A percentile compares a stretch with the other conserved stretches of the same genome.
Conservation (phyloP, 1,284 basidiomycete genomes). For the Melampsora abietis-canadensis region DNA sequence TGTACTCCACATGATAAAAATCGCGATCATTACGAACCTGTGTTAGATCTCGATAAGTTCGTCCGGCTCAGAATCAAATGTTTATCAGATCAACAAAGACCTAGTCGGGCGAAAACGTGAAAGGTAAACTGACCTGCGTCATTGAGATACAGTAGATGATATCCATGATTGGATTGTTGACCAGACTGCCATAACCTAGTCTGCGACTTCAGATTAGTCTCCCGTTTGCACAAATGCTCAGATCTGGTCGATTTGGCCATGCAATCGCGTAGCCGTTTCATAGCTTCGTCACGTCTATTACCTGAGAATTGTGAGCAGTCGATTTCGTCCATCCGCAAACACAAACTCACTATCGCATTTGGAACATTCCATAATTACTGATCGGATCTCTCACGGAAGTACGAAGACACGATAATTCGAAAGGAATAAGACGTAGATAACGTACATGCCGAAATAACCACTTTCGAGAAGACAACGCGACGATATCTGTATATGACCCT, state of each 20-base stretch:
- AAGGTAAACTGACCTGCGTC: constrained; percentile 21
- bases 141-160: constrained; percentile 37
- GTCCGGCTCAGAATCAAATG: constrained; percentile 12
- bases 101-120: not conserved
- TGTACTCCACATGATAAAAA: constrained; percentile 65
- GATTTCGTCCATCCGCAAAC: constrained; percentile 65
- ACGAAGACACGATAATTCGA: too few species aligned
- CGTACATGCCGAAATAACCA: constrained; percentile 74
- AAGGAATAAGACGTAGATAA: constrained; percentile 21
- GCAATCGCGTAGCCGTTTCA: constrained; percentile 25
- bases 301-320: constrained; percentile 10
- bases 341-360: constrained; percentile 67
- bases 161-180: constrained; percentile 34
- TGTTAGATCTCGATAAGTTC: constrained; percentile 37
- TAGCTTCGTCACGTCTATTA: constrained; percentile 31
- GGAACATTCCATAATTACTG: constrained; percentile 62
- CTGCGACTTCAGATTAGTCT: constrained; percentile 25
- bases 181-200: constrained; percentile 40
- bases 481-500: constrained; percentile 75
- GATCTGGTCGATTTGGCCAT: constrained; percentile 35
- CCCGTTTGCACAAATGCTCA: constrained; percentile 28
- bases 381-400: not conserved
- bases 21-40: constrained; percentile 39
- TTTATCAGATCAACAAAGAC: not conserved
- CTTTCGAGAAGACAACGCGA: constrained; percentile 72